Evolutionary conservation across 73 alveolate genomes (phyloP).

Genomic region (Paramecium bursaria): DNA sequence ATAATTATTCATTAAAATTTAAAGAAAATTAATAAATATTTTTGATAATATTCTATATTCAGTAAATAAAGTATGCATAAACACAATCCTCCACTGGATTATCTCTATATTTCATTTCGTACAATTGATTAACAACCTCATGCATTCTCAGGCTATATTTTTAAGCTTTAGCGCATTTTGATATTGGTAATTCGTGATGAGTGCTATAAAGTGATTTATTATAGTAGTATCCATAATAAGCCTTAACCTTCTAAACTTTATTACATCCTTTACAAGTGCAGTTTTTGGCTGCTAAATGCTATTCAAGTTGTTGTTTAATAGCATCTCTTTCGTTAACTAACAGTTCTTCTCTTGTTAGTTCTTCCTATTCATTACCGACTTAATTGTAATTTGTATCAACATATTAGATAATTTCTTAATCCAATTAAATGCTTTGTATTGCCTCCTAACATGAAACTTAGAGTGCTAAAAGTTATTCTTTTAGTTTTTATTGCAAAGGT

Average conservation of each 20-base stretch:
- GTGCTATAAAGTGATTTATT: slow-evolving; percentile 22
- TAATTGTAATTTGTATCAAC: not conserved
- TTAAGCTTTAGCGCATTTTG: slow-evolving; percentile 43
- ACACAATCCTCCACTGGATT: slow-evolving; percentile 45
- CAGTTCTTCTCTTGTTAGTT: not conserved
- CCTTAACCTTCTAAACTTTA: slow-evolving; percentile 28
- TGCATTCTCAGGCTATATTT: slow-evolving; percentile 36
- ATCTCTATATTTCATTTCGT: slow-evolving; percentile 52
- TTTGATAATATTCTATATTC: no score
- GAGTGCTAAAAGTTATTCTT: not conserved
- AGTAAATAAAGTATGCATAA: slow-evolving; percentile 53
- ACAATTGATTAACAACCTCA: slow-evolving; percentile 32
- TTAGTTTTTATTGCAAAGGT: not conserved
- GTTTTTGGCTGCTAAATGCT: slow-evolving; percentile 35
- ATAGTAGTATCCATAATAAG: slow-evolving; percentile 59
- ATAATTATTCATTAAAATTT: no score
- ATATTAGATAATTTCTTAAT: no score
- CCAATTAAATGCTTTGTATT: no score
- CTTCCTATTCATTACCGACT: slow-evolving; percentile 2
- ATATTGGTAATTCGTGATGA: slow-evolving; percentile 35
- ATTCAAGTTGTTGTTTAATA: slow-evolving; percentile 26
- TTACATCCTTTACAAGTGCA: slow-evolving; percentile 56
- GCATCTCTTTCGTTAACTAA: slow-evolving; percentile 30
- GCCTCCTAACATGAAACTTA: no score
- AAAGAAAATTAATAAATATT: no score